Evolutionary conservation across 352 stramenopile genomes (phyloP), one percentile per base, ranked within the genome.

Genomic region (Pythium insidiosum): DNA sequence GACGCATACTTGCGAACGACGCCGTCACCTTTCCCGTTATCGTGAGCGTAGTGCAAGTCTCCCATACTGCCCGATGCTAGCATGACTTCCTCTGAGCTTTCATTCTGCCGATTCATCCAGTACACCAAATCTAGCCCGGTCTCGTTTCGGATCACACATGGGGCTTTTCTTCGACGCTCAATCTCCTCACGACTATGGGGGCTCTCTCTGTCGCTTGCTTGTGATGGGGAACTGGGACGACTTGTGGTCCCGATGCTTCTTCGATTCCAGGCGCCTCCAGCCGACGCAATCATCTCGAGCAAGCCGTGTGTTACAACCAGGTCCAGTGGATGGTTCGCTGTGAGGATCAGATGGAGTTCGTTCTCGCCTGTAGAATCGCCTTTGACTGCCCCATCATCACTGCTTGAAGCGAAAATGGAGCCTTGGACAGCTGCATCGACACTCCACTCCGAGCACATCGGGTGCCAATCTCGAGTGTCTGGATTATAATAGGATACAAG

Each of bases 401-500:
- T 9, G 29, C 60, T 60, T 1, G 41, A 44, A 20, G 23, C 26
- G 23, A 60, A 56, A 19, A 72, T 62, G 1, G 61, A 56, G 7
- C 77, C 77, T 39, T 89, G 77, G 1, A 88, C 53, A 3, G 80
- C 83, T 6, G 79, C 47, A 19, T 87, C 74, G 5, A 92, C 48
- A 11, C 61, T 62, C 80, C 80, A 92, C 34, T 89, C 77, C 2
- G 68, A 70, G 23, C 77, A 86, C 73, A 92, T 79, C 15, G 77
- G 71, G 36, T 92, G 80, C 80, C 80, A 92, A 33, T 78, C 63
- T 12, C 80, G 74, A 22, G 73, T 87, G 24, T 90, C 74, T 12
- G 80, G 80, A 38, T 89, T 92, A 42, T 88, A 90, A 43, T 92
- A 90, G 10, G 75, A 77, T 30, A 85, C 66, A 26, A 83, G 47